These are phyloP conservation scores for Penicillium simplicissimum DNA, from an alignment of 495 filamentous ascomycete species.

Conservation along the genomic window DNA sequence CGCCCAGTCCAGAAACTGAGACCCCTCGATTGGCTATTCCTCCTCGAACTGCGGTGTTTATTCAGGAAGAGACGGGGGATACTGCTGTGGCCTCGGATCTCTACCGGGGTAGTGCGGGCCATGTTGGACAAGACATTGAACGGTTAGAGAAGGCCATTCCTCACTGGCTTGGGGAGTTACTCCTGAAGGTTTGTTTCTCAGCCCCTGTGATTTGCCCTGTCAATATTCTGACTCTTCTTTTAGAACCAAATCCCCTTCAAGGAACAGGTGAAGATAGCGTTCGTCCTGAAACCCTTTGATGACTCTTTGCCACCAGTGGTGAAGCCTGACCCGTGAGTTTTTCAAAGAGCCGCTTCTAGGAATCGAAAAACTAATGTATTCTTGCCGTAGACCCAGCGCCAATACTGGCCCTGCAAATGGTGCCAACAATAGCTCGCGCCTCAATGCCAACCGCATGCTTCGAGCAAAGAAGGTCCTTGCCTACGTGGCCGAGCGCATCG, in stretches of 20 bases:
- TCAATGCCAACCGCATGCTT: conserved; percentile 97
- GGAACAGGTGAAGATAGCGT: conserved; percentile 91
- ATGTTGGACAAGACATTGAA: conserved; percentile 75
- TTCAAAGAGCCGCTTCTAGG: too few relatives aligned
- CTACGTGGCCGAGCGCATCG: conserved; percentile 90
- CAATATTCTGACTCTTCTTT: conserved; percentile 4
- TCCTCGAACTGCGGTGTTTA: conserved; percentile 77
- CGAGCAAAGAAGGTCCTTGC: conserved; percentile 91
- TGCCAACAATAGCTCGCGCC: conserved; percentile 66
- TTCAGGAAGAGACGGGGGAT: conserved; percentile 88
- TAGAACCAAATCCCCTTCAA: conserved; percentile 82
- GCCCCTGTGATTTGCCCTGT: neutral
- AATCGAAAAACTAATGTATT: neutral
- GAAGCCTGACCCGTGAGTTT: conserved; percentile 56
- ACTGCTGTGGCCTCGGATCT: conserved; percentile 90
- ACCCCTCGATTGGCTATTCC: conserved; percentile 84
- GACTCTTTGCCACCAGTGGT: conserved; percentile 70
- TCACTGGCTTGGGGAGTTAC: conserved; percentile 88
- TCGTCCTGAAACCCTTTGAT: conserved; percentile 82
- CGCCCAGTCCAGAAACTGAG: conserved; percentile 77
- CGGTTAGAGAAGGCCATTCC: conserved; percentile 81
- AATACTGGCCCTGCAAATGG: conserved; percentile 24
- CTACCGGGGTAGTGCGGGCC: conserved; percentile 82
- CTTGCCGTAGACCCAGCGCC: conserved; percentile 19
- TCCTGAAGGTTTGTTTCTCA: conserved; percentile 61